These are phyloP conservation scores for Salvia miltiorrhiza DNA, from an alignment of 257 asterid genomes.

Conservation along the genomic window DNA sequence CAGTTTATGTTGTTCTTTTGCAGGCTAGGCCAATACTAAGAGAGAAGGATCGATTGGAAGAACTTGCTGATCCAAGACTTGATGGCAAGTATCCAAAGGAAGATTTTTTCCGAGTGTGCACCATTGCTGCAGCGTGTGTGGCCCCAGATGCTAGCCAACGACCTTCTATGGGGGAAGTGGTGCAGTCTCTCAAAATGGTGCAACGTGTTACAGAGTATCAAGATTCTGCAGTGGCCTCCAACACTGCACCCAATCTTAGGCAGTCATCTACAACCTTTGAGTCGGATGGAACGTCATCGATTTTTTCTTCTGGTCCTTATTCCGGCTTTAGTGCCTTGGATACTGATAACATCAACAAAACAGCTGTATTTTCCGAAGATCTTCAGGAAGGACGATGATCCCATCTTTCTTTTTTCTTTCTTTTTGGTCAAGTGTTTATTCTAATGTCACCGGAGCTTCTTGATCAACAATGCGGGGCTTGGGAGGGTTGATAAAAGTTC, in stretches of 20 bases:
- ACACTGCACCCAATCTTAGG: slow-evolving; percentile 60
- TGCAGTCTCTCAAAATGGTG: slow-evolving; percentile 96
- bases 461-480: not conserved
- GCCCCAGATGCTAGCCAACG: slow-evolving; percentile 87
- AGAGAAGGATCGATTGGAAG: slow-evolving; percentile 84
- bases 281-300: slow-evolving; percentile 88
- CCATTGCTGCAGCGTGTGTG: slow-evolving; percentile 97
- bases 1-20: slow-evolving; percentile 15
- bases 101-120: slow-evolving; percentile 83
- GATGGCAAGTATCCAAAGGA: slow-evolving; percentile 78
- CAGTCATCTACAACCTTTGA: slow-evolving; percentile 89
- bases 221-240: slow-evolving; percentile 45
- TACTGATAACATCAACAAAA: slow-evolving; percentile 56
- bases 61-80: slow-evolving; percentile 79
- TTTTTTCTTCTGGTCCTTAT: slow-evolving; percentile 90
- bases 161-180: slow-evolving; percentile 98
- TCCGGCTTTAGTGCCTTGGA: slow-evolving; percentile 76
- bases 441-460: not conserved
- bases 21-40: slow-evolving; percentile 92
- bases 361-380: slow-evolving; percentile 84
- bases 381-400: slow-evolving; percentile 88
- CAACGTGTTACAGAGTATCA: slow-evolving; percentile 72
- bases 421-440: not conserved
- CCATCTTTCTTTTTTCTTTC: not conserved
- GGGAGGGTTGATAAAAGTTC: not conserved